Evolutionary conservation across 139 green algal species (phyloP).

Genomic region (Pseudopediastrum boryanum): DNA sequence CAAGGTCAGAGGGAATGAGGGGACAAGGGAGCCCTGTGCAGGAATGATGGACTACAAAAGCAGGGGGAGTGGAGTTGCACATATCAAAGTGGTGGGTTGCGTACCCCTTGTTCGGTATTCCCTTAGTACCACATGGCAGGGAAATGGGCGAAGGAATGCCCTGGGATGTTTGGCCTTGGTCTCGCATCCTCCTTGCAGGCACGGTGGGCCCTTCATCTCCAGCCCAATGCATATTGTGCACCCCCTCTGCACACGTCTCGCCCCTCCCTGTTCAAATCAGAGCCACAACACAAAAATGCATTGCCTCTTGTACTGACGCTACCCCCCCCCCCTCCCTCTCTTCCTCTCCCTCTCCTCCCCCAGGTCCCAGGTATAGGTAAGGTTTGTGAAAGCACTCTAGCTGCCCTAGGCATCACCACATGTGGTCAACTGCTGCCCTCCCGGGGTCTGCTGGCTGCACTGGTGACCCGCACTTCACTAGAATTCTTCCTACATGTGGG

Average conservation of each 20-base stretch:
- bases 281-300: background rate
- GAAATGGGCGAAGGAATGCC: background rate
- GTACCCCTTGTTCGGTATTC: background rate
- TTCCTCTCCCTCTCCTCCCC: background rate
- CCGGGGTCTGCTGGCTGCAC: conserved; percentile 61
- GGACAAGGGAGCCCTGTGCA: background rate
- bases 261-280: background rate
- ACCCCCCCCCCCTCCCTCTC: background rate
- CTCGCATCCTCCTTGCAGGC: no score
- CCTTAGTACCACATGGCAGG: background rate
- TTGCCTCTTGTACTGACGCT: background rate
- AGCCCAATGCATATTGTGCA: background rate
- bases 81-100: background rate
- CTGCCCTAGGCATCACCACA: conserved; percentile 58
- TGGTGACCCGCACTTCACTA: conserved; percentile 62
- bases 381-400: conserved; percentile 76
- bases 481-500: conserved; percentile 69
- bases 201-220: background rate
- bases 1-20: conserved; percentile 52
- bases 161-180: no score
- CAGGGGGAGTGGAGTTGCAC: background rate
- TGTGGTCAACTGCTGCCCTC: conserved; percentile 67
- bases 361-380: conserved; percentile 79
- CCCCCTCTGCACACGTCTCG: background rate
- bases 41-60: background rate